phyloP scores from a whole-genome alignment of 768 basidiomycete genomes.

The Termitomyces sp. region DNA sequence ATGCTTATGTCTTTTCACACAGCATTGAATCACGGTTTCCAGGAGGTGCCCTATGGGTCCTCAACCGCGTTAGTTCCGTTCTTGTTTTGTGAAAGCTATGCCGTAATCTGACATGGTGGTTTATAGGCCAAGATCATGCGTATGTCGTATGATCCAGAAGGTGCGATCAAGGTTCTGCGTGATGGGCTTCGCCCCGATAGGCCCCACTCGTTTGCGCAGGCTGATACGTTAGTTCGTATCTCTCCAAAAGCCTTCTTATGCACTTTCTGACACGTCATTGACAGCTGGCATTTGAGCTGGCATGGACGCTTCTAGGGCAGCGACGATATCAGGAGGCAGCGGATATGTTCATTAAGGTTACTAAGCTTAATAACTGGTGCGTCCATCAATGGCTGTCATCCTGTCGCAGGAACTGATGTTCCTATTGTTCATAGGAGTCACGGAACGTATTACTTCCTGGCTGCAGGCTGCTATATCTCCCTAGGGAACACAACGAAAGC shows the following conservation, averaged over 20 bases:
- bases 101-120: background rate
- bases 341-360: constrained; percentile 57
- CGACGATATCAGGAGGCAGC: constrained; percentile 63
- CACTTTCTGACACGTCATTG: background rate
- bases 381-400: constrained; percentile 13
- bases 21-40: constrained; percentile 59
- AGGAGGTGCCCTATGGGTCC: constrained; percentile 63
- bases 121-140: constrained; percentile 1
- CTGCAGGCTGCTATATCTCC: constrained; percentile 67
- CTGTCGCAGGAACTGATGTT: background rate
- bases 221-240: constrained; percentile 58
- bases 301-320: constrained; percentile 66
- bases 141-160: constrained; percentile 39
- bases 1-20: background rate
- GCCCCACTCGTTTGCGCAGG: constrained; percentile 57
- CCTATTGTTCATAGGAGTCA: constrained; percentile 56
- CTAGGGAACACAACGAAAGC: constrained; percentile 51
- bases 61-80: constrained; percentile 50
- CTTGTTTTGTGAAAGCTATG: background rate
- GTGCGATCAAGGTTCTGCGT: constrained; percentile 58
- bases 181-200: constrained; percentile 50
- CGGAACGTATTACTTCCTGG: constrained; percentile 72
- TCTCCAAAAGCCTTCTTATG: background rate
- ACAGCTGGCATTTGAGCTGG: constrained; percentile 71
- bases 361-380: constrained; percentile 63